Conservation (phyloP, 441 rosid species). For the Melastoma candidum region DNA sequence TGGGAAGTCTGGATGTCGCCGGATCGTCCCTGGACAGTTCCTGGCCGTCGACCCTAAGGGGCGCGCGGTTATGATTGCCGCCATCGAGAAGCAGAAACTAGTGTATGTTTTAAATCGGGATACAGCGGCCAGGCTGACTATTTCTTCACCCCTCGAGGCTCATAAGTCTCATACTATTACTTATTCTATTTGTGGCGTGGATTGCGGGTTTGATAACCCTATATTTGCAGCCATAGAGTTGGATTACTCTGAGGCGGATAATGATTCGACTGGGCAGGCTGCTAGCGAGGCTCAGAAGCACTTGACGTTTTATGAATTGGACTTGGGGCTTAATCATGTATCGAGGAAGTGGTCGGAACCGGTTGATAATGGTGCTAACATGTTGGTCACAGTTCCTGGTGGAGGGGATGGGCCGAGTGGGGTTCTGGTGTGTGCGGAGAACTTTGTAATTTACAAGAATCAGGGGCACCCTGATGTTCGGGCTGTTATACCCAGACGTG, state of each 20-base stretch:
- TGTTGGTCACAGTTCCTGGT: slow-evolving; percentile 95
- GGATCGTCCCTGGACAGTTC: slow-evolving; percentile 94
- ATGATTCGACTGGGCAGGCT: slow-evolving; percentile 79
- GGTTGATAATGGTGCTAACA: slow-evolving; percentile 87
- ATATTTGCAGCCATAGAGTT: slow-evolving; percentile 88
- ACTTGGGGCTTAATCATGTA: slow-evolving; percentile 92
- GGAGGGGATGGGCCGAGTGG: slow-evolving; percentile 99
- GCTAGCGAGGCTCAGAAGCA: slow-evolving; percentile 94
- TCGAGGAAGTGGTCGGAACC: slow-evolving; percentile 96
- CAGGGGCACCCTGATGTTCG: slow-evolving; percentile 85
- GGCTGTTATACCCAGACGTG: slow-evolving; percentile 90
- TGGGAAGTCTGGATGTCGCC: slow-evolving; percentile 89
- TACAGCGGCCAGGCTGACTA: slow-evolving; percentile 83
- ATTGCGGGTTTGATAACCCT: slow-evolving; percentile 94
- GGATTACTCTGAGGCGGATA: slow-evolving; percentile 95
- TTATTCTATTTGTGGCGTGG: slow-evolving; percentile 84
- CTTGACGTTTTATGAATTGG: slow-evolving; percentile 88
- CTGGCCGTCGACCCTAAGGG: slow-evolving; percentile 92
- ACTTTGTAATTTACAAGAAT: slow-evolving; percentile 91
- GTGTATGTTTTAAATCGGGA: slow-evolving; percentile 94
- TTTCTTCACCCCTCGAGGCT: slow-evolving; percentile 95
- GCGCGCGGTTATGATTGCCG: slow-evolving; percentile 94
- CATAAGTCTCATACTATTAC: slow-evolving; percentile 85
- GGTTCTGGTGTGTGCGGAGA: slow-evolving; percentile 87
- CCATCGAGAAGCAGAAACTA: slow-evolving; percentile 93